Evolutionary conservation across 176 grass and related monocot genomes (phyloP).

Genomic region (Hsuehochloa calcarea): DNA sequence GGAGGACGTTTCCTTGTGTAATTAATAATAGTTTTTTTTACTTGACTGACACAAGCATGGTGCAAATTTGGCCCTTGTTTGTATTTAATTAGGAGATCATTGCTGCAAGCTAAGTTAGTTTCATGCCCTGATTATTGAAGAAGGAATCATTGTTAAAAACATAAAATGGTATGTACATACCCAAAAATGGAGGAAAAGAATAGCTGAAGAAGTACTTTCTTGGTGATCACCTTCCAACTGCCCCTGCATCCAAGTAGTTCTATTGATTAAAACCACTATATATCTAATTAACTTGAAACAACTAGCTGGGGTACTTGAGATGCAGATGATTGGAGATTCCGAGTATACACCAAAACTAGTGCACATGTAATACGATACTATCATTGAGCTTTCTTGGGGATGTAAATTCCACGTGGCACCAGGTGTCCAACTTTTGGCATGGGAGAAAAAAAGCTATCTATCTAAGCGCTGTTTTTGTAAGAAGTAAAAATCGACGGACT

Average conservation of each 20-base stretch:
- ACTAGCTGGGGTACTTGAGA: neutral
- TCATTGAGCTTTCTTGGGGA: neutral
- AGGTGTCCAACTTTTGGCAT: neutral
- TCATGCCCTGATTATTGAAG: neutral
- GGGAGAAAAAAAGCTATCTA: neutral
- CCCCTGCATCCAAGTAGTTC: slow-evolving; percentile 41
- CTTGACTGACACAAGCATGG: neutral
- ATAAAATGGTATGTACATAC: slow-evolving; percentile 36
- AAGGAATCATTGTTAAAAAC: neutral
- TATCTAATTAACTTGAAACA: neutral
- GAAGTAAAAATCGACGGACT: neutral
- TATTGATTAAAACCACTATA: neutral
- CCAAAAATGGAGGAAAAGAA: slow-evolving; percentile 81
- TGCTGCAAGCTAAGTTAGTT: neutral
- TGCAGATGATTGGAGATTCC: neutral
- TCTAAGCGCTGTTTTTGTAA: neutral
- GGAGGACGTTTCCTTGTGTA: neutral
- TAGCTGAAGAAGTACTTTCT: slow-evolving; percentile 63
- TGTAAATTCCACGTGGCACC: neutral
- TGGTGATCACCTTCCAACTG: slow-evolving; percentile 44
- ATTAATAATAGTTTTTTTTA: neutral
- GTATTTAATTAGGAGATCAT: neutral
- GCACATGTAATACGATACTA: neutral
- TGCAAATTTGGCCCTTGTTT: neutral
- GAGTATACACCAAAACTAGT: neutral